Conservation (phyloP, 2,329 filamentous ascomycete species). For the Exserohilum turcica region DNA sequence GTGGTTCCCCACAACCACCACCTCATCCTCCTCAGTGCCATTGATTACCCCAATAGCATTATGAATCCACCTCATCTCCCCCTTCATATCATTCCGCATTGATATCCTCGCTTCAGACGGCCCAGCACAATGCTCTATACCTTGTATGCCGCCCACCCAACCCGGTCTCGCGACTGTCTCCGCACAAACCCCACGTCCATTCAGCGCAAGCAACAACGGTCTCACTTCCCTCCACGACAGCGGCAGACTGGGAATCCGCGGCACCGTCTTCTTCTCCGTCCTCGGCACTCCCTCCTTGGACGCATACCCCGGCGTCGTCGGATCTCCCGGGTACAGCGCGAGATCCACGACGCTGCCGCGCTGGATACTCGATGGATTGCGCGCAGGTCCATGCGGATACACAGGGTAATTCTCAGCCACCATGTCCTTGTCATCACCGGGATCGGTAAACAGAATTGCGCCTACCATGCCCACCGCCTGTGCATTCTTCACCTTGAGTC, state of each 20-base stretch:
- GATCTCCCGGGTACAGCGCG: constrained; percentile 55
- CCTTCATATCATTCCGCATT: constrained; percentile 72
- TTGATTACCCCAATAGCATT: constrained; percentile 71
- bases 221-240: constrained; percentile 82
- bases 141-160: constrained; percentile 40
- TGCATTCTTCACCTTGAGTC: constrained; percentile 55
- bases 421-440: constrained; percentile 47
- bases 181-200: constrained; percentile 73
- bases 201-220: constrained; percentile 80
- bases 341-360: constrained; percentile 64
- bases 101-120: constrained; percentile 54
- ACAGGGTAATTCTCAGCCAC: constrained; percentile 41
- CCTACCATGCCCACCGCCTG: constrained; percentile 52
- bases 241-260: constrained; percentile 82
- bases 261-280: constrained; percentile 60
- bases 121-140: constrained; percentile 40
- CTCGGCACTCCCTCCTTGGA: constrained; percentile 84
- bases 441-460: constrained; percentile 52
- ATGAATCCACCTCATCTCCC: constrained; percentile 77
- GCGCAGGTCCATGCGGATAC: constrained; percentile 28
- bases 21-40: constrained; percentile 63
- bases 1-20: constrained; percentile 59
- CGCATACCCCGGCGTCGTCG: constrained; percentile 65
- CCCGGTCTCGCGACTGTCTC: constrained; percentile 41
- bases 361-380: constrained; percentile 52